These are phyloP conservation scores for Fusarium sp. DNA, from an alignment of 2,329 filamentous ascomycete species.

Conservation along the genomic window DNA sequence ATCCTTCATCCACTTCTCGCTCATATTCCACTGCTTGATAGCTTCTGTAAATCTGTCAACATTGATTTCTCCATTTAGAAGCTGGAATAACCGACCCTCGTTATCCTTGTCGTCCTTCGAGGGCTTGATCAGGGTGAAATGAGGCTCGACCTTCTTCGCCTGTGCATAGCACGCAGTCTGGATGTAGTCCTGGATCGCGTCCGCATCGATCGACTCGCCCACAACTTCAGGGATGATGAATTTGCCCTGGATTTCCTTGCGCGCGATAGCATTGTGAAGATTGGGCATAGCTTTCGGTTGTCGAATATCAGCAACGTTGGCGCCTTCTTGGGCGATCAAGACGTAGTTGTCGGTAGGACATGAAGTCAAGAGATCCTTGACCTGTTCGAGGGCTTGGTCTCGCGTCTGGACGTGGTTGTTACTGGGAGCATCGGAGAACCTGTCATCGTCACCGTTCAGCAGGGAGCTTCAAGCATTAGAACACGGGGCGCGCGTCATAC, in stretches of 20 bases:
- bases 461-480: slow-evolving; percentile 36
- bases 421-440: slow-evolving; percentile 48
- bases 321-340: slow-evolving; percentile 78
- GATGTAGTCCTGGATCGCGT: slow-evolving; percentile 57
- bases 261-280: slow-evolving; percentile 55
- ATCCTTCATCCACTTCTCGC: slow-evolving; percentile 40
- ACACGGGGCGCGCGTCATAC: slow-evolving; percentile 61
- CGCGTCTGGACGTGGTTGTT: slow-evolving; percentile 60
- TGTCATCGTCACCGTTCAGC: slow-evolving; percentile 37
- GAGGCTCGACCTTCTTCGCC: slow-evolving; percentile 51
- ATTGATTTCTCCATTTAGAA: neutral
- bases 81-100: slow-evolving; percentile 53
- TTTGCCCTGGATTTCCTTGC: slow-evolving; percentile 49
- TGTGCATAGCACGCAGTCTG: slow-evolving; percentile 55
- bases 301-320: slow-evolving; percentile 74
- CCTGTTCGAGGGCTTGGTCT: slow-evolving; percentile 53
- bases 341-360: slow-evolving; percentile 83
- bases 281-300: slow-evolving; percentile 61
- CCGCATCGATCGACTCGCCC: slow-evolving; percentile 55
- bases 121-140: slow-evolving; percentile 53
- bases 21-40: slow-evolving; percentile 16
- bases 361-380: slow-evolving; percentile 63
- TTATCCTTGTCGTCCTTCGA: slow-evolving; percentile 55
- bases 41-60: slow-evolving; percentile 20
- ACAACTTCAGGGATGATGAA: slow-evolving; percentile 67